phyloP scores from a whole-genome alignment of 148 eudicot species.

The Chenopodium suecicum region DNA sequence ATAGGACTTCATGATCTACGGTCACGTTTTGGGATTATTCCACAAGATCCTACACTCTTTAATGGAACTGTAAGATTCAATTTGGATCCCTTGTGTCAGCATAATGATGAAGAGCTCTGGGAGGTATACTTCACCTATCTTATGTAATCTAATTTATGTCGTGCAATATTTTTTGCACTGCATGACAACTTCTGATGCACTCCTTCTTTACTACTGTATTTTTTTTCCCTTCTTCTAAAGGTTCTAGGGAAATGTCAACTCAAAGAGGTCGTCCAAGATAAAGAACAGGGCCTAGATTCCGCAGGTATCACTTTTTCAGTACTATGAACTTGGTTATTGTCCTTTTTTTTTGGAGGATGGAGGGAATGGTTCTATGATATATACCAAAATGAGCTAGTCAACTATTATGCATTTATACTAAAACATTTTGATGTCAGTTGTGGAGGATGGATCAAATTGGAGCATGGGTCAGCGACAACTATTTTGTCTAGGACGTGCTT shows the following conservation, averaged over 20 bases:
- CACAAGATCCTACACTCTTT: constrained; percentile 92
- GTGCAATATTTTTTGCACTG: not conserved
- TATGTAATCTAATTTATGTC: not conserved
- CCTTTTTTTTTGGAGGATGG: not conserved
- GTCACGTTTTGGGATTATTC: constrained; percentile 77
- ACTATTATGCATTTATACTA: not conserved
- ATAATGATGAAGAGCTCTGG: constrained; percentile 69
- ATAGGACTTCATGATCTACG: constrained; percentile 90
- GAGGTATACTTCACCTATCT: constrained; percentile 47
- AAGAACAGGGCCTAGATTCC: constrained; percentile 66
- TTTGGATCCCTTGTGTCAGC: constrained; percentile 71
- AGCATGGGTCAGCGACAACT: constrained; percentile 96
- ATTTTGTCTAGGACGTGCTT: constrained; percentile 85
- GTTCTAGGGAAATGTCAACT: constrained; percentile 86
- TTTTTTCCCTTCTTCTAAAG: constrained; percentile 28
- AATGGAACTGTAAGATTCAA: constrained; percentile 89
- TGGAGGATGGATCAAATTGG: constrained; percentile 93
- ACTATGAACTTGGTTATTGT: not conserved
- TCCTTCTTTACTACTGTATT: not conserved
- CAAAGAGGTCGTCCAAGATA: constrained; percentile 69
- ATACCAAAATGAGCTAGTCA: not conserved
- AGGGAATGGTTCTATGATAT: not conserved
- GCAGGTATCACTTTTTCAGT: constrained; percentile 44
- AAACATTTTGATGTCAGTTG: constrained; percentile 36
- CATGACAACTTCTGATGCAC: not conserved